Conservation (phyloP, 2,329 filamentous ascomycete species). For the Alternaria angustiovoidea region DNA sequence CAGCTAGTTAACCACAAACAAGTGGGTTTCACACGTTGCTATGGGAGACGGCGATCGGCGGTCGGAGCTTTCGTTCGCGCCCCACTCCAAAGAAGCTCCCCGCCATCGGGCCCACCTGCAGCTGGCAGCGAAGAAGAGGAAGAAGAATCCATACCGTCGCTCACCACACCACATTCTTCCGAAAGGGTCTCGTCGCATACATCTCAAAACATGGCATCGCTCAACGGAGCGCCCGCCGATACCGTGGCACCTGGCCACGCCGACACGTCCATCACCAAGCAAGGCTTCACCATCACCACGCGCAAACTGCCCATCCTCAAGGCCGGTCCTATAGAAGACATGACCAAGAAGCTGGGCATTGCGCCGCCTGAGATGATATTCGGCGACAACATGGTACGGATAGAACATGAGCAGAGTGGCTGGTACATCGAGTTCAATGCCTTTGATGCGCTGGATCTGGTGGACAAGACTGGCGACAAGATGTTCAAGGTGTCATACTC, state of each 20-base stretch:
- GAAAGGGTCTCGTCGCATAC: neutral
- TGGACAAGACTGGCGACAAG: constrained; percentile 90
- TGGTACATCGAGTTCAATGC: constrained; percentile 87
- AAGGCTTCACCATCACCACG: constrained; percentile 76
- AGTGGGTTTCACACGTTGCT: constrained; percentile 19
- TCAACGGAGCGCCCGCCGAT: constrained; percentile 45
- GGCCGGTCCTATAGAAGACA: constrained; percentile 84
- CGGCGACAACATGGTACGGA: constrained; percentile 84
- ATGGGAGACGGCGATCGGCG: constrained; percentile 22
- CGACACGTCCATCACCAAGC: constrained; percentile 48
- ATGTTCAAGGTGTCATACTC: constrained; percentile 97
- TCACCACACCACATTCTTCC: neutral
- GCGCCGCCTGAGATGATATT: constrained; percentile 99
- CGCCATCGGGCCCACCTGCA: constrained; percentile 22
- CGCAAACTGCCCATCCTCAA: constrained; percentile 96
- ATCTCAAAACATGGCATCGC: constrained; percentile 27
- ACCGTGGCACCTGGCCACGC: constrained; percentile 44
- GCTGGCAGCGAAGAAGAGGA: neutral
- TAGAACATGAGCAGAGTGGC: constrained; percentile 75
- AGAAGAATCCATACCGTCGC: neutral
- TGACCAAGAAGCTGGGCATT: constrained; percentile 81
- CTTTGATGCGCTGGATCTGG: constrained; percentile 84
- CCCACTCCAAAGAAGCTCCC: constrained; percentile 6
- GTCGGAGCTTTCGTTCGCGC: constrained; percentile 10
- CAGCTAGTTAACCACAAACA: constrained; percentile 25